Base-by-base conservation (phyloP, 2,329 filamentous ascomycete species). In the Phialocephala sp. region DNA sequence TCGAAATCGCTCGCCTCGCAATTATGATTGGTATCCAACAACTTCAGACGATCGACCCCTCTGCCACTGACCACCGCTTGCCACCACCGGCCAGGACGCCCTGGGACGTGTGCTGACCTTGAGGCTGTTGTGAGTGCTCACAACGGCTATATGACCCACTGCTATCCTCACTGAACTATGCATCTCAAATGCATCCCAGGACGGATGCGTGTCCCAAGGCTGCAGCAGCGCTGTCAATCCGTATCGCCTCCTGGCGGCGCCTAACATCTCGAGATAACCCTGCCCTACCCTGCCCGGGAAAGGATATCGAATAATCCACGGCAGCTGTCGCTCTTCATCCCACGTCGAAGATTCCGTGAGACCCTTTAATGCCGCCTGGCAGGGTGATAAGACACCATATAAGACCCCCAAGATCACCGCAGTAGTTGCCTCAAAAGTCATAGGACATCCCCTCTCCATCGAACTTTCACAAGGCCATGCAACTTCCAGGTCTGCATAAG, bases 1-100 rank as follows among this genome's bases (percentile, higher is more conserved):
- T 50, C n/a, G n/a, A 50, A 24, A 9, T 57, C 32, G 55, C 55
- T 57, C 32, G 55, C 55, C 55, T 57, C 55, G 55, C 18, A 4
- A 57, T 11, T 37, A 12, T 57, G 55, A 57, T 57, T 57, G 55
- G 55, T 39, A 57, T 57, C 20, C 55, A 57, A 57, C 55, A 37
- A 57, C 55, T 57, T 57, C 55, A 41, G 55, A 57, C 55, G 32
- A 57, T 54, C 4, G 27, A 24, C 47, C 27, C 27, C 27, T 32
- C 27, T 52, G 47, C 47, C 20, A 18, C 47, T 27, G 47, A 6
- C 50, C 2, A 54, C 50, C 6, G 12, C 8, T 32, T 15, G 27
- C 18, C 45, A 27, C 45, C 45, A 50, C 52, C 35, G 22, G 6
- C 55, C 55, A 37, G 55, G 36, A 39, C 6, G 8, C 11, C 8